Evolutionary conservation across 1,139 yeast species (phyloP).

Genomic region (Arxiozyma bovina): DNA sequence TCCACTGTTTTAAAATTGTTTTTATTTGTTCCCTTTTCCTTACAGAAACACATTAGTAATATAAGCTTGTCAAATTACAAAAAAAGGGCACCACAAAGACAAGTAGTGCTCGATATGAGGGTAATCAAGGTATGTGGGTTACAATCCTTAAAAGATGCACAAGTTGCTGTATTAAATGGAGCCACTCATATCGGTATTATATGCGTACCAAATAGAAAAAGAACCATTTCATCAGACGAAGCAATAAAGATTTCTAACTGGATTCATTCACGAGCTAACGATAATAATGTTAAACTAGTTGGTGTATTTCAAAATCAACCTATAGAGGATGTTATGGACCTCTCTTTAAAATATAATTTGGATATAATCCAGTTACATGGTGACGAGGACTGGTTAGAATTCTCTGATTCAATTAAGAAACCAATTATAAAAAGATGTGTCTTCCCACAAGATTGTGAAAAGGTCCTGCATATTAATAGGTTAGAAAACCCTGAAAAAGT

Average conservation of each 20-base stretch:
- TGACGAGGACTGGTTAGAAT: conserved; percentile 55
- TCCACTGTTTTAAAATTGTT: too few relatives aligned
- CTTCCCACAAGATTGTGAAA: conserved; percentile 47
- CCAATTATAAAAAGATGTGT: conserved; percentile 70
- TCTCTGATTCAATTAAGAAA: conserved; percentile 32
- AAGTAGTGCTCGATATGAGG: not conserved
- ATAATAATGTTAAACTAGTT: conserved; percentile 38
- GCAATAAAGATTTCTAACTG: conserved; percentile 48
- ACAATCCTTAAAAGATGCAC: conserved; percentile 58
- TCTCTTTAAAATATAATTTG: conserved; percentile 42
- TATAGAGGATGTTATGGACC: conserved; percentile 46
- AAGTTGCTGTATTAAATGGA: conserved; percentile 55
- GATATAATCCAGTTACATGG: conserved; percentile 92
- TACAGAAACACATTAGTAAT: not conserved
- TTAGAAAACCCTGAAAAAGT: conserved; percentile 32
- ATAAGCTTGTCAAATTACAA: too few relatives aligned
- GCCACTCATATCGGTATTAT: conserved; percentile 80
- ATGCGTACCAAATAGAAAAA: conserved; percentile 67
- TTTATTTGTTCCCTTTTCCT: too few relatives aligned
- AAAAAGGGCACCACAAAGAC: not conserved
- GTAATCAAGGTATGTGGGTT: conserved; percentile 76
- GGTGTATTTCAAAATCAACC: conserved; percentile 89
- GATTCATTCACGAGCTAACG: conserved; percentile 19
- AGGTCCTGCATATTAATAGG: conserved; percentile 12
- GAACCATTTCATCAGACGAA: conserved; percentile 51